Evolutionary conservation across 139 green algal genomes (phyloP).

Genomic region (Auxenochlorella protothecoides): DNA sequence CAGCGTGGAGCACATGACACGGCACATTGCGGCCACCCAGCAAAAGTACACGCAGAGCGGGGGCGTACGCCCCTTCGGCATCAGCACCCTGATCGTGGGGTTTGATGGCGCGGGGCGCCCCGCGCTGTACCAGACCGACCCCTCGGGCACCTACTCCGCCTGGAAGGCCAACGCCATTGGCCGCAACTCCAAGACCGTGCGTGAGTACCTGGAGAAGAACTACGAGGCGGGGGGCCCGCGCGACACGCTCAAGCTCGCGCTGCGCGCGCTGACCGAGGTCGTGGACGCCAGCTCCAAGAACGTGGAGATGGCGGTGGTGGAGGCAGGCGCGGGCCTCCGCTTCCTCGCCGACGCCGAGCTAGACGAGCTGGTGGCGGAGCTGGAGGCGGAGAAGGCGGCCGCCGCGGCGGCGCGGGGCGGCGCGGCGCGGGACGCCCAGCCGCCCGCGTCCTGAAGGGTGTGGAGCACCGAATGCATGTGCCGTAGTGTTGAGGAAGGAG

Average conservation of each 20-base stretch:
- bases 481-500: not conserved
- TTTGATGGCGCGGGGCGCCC: conserved; percentile 66
- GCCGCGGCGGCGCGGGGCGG: conserved; percentile 49
- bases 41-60: conserved; percentile 97
- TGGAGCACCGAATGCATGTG: not conserved
- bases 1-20: conserved; percentile 86
- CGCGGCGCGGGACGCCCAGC: not conserved
- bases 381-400: conserved; percentile 82
- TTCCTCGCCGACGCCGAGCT: conserved; percentile 71
- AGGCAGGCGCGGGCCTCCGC: conserved; percentile 40
- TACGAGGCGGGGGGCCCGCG: conserved; percentile 64
- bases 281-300: conserved; percentile 58
- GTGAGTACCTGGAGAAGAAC: conserved; percentile 98
- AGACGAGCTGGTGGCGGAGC: conserved; percentile 56
- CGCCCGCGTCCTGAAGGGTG: not conserved
- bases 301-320: conserved; percentile 82
- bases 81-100: conserved; percentile 92
- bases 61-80: conserved; percentile 94
- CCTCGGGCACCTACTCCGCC: conserved; percentile 84
- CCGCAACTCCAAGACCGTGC: conserved; percentile 90
- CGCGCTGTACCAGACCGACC: conserved; percentile 93
- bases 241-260: conserved; percentile 83
- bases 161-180: conserved; percentile 98
- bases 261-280: conserved; percentile 82
- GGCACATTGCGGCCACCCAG: conserved; percentile 69